phyloP scores from a whole-genome alignment of 108 stramenopile genomes.

The Stephanodiscus triporus region DNA sequence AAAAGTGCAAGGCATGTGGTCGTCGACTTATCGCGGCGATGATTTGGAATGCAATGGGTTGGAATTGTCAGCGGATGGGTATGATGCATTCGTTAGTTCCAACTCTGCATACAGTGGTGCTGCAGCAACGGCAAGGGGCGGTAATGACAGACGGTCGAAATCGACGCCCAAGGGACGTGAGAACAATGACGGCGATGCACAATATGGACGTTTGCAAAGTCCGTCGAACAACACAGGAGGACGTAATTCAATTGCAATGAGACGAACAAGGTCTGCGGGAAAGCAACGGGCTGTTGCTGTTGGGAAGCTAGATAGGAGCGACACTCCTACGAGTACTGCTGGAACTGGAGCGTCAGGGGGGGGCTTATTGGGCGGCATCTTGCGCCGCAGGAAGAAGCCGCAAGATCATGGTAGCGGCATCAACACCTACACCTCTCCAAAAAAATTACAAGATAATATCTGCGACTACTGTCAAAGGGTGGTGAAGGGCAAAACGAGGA shows the following conservation, averaged over 20 bases:
- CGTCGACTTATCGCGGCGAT: background rate
- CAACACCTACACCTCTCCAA: background rate
- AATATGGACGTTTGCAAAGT: background rate
- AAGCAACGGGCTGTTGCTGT: background rate
- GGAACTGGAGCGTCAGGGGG: background rate
- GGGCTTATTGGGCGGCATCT: too few species aligned
- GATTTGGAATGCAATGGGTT: too few species aligned
- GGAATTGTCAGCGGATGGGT: too few species aligned
- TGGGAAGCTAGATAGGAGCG: background rate
- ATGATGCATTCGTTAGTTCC: too few species aligned
- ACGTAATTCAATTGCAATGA: background rate
- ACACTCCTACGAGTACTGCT: background rate
- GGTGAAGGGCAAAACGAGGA: background rate
- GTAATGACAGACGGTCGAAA: background rate
- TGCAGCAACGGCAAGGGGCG: background rate
- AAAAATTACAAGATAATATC: slow-evolving; percentile 12
- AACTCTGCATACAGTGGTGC: background rate
- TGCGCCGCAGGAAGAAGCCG: background rate
- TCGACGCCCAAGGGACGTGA: background rate
- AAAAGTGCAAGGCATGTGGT: background rate
- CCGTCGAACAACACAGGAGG: background rate
- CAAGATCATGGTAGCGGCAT: background rate
- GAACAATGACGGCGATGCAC: background rate
- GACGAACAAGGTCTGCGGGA: slow-evolving; percentile 5
- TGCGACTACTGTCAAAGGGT: slow-evolving; percentile 34